Evolutionary conservation across 805 yeast species (phyloP), one percentile per base, ranked within the genome.

Genomic region (Saturnispora bothae): DNA sequence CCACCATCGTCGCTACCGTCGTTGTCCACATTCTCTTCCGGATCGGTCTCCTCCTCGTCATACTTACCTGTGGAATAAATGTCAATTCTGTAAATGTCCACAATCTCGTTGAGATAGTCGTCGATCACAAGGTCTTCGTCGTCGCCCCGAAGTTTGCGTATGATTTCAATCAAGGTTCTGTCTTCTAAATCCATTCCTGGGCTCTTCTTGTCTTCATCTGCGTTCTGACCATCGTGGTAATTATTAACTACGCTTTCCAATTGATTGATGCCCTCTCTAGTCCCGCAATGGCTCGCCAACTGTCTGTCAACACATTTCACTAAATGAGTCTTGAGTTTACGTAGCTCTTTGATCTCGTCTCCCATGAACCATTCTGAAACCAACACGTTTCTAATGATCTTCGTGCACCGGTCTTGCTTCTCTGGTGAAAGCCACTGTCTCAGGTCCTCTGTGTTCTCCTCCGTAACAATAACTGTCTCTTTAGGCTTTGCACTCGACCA

Each of bases 1-100:
- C 25, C 43, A 32, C 31, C 17, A 15, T 35, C 34, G 16, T n/a
- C 25, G 7, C 10, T 7, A 10, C 25, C 25, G 7, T 18, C 40
- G 14, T 34, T 32, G 22, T 20, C 43, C 8, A 35, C 41, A 15
- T 34, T 44, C 3, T 35, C 36, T 4, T 38, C 33, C 10, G 34
- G 43, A 4, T 22, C 41, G 4, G 3, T 32, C 6, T 29, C 40
- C 4, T 32, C 36, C 4, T 34, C 38, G 12, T 36, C 36, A 16
- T 40, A 39, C 25, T 40, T 41, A 20, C 46, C 49, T 23, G 44
- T 49, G 4, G 44, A 47, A 19, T 45, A 54, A 6, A 56, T 31
- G 35, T 55, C 57, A 26, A 56, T 54, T 25, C 35, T 47, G 28
- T 55, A 56, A 26, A 51, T 45, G 20, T 50, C 57, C 34, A 55